Conservation (phyloP, 1,139 yeast genomes). For the Protomyces macrosporus region DNA sequence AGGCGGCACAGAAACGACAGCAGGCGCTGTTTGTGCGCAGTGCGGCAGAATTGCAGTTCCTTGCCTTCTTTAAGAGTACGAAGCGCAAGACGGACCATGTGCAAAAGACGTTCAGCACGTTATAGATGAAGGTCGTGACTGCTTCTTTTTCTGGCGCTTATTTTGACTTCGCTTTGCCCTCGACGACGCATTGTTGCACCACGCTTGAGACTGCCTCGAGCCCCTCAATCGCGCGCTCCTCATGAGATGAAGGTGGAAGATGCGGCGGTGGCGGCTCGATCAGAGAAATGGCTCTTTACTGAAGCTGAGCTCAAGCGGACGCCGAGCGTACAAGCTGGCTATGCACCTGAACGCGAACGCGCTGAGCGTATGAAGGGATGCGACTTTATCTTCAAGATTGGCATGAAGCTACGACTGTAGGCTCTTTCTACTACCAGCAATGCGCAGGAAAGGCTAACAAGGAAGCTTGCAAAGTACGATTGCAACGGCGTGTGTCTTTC, state of each 20-base stretch:
- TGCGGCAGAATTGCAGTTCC: slow-evolving; percentile 28
- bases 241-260: not conserved
- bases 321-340: slow-evolving; percentile 38
- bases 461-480: slow-evolving; percentile 45
- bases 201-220: no score
- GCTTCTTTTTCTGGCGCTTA: not conserved
- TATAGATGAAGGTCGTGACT: not conserved
- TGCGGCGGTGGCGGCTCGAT: not conserved
- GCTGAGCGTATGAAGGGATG: slow-evolving; percentile 47
- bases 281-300: slow-evolving; percentile 31
- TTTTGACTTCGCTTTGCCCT: no score
- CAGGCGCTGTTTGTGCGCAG: slow-evolving; percentile 27
- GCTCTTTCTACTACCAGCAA: not conserved
- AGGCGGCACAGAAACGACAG: not conserved
- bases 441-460: no score
- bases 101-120: slow-evolving; percentile 13
- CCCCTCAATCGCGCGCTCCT: no score
- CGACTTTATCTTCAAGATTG: slow-evolving; percentile 45
- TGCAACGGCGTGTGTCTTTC: slow-evolving; percentile 47
- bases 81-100: slow-evolving; percentile 30
- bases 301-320: slow-evolving; percentile 31
- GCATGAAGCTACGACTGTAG: slow-evolving; percentile 42
- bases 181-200: no score
- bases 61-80: slow-evolving; percentile 28
- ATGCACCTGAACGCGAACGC: slow-evolving; percentile 43